Evolutionary conservation across 768 basidiomycete genomes (phyloP).

Genomic region (Mycena vulgaris): DNA sequence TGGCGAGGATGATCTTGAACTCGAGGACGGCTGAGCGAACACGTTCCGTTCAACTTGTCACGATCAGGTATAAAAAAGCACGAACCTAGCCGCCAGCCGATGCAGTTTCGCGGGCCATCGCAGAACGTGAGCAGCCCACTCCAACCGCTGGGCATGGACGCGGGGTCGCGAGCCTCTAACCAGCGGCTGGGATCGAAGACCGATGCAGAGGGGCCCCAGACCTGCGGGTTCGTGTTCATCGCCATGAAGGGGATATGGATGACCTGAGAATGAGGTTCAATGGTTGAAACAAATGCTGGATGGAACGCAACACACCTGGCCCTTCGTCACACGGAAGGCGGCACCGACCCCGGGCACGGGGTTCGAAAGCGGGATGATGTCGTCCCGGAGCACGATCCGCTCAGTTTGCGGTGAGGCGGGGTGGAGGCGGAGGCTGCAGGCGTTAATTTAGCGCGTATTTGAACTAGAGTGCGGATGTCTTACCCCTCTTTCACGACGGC

Average conservation of each 20-base stretch:
- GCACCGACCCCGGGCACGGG: conserved; percentile 49
- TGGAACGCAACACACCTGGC: conserved; percentile 50
- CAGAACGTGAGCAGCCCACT: conserved; percentile 55
- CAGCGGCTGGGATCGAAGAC: conserved; percentile 59
- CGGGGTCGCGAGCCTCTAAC: conserved; percentile 49
- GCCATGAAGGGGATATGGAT: conserved; percentile 53
- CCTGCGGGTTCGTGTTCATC: conserved; percentile 49
- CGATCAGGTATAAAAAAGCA: not conserved
- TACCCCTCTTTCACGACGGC: conserved; percentile 60
- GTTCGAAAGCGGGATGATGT: conserved; percentile 57
- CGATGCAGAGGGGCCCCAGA: conserved; percentile 55
- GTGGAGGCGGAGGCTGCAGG: conserved; percentile 55
- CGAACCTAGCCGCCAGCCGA: conserved; percentile 6
- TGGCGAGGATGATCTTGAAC: conserved; percentile 57
- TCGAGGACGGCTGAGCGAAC: conserved; percentile 50
- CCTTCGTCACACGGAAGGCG: conserved; percentile 50
- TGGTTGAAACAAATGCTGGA: not conserved
- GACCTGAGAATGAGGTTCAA: conserved; percentile 40
- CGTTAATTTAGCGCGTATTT: not conserved
- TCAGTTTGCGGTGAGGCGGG: conserved; percentile 58
- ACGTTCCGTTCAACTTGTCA: not conserved
- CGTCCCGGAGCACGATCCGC: conserved; percentile 56
- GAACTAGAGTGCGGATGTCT: conserved; percentile 26
- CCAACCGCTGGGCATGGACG: conserved; percentile 54
- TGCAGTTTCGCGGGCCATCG: conserved; percentile 59